phyloP scores from a whole-genome alignment of 768 basidiomycete species.

The Mycena kentingensis region DNA sequence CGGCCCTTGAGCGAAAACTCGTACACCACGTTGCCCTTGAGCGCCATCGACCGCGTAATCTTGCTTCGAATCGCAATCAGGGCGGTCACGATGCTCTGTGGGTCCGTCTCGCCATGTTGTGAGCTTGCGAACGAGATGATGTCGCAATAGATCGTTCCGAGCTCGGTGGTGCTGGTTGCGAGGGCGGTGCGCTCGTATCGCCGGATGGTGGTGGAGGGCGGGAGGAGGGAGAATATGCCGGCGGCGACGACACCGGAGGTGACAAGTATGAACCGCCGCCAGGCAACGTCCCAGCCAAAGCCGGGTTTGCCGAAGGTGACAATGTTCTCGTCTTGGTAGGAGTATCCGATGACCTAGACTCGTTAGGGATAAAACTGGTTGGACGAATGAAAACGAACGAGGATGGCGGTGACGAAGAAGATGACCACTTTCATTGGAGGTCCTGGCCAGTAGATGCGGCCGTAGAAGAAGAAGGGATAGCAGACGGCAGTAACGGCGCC shows the following conservation, averaged over 20 bases:
- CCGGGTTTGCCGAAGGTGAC: slow-evolving; percentile 52
- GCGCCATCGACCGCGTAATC: slow-evolving; percentile 58
- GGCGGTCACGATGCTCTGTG: slow-evolving; percentile 58
- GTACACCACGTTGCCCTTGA: slow-evolving; percentile 63
- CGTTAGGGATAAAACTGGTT: neutral
- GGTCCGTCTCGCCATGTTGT: slow-evolving; percentile 47
- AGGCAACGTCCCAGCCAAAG: slow-evolving; percentile 67
- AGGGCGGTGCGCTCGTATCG: slow-evolving; percentile 70
- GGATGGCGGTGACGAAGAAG: slow-evolving; percentile 59
- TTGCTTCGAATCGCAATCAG: slow-evolving; percentile 77
- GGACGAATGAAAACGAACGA: slow-evolving; percentile 46
- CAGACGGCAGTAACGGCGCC: slow-evolving; percentile 67
- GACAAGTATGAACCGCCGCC: slow-evolving; percentile 74
- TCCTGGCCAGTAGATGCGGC: slow-evolving; percentile 73
- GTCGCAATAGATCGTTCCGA: slow-evolving; percentile 75
- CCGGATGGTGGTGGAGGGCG: slow-evolving; percentile 76
- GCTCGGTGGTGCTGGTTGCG: slow-evolving; percentile 64
- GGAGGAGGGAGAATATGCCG: slow-evolving; percentile 71
- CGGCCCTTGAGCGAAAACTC: slow-evolving; percentile 78
- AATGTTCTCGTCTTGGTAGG: slow-evolving; percentile 63
- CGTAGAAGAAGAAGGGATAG: slow-evolving; percentile 73
- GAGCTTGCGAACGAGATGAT: slow-evolving; percentile 73
- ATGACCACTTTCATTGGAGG: slow-evolving; percentile 73
- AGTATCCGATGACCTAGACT: slow-evolving; percentile 68
- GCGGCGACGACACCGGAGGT: slow-evolving; percentile 73